A percentile compares a stretch with the other conserved stretches of the same genome.
Evolutionary conservation across 1,284 basidiomycete species (phyloP).

Genomic region (Cerrena zonata): DNA sequence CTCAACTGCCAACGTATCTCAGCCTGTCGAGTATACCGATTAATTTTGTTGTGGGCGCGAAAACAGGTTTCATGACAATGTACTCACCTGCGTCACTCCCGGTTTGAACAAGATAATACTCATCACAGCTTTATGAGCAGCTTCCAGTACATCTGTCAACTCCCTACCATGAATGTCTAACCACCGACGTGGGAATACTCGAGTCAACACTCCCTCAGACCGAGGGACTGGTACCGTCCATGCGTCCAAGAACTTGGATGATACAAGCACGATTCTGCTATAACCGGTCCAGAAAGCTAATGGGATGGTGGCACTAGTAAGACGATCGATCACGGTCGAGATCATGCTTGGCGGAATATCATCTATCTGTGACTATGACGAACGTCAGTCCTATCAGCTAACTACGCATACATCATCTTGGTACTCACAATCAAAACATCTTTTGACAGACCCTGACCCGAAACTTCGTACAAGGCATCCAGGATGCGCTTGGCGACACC

Average conservation of each 20-base stretch:
- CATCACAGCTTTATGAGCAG: constrained; percentile 61
- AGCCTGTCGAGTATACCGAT: constrained; percentile 34
- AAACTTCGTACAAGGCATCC: constrained; percentile 33
- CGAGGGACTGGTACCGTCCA: constrained; percentile 60
- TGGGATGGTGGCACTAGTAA: constrained; percentile 45
- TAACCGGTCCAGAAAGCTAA: constrained; percentile 69
- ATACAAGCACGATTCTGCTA: constrained; percentile 42
- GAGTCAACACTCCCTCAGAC: constrained; percentile 18
- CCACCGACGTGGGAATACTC: constrained; percentile 70
- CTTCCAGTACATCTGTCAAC: constrained; percentile 62
- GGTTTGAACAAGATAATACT: constrained; percentile 64
- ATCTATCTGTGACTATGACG: no score
- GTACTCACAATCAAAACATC: not conserved
- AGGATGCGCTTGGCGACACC: constrained; percentile 36
- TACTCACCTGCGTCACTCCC: constrained; percentile 62
- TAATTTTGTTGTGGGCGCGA: constrained; percentile 5
- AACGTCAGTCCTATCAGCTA: no score
- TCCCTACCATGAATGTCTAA: constrained; percentile 62
- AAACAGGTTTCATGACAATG: not conserved
- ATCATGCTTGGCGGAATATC: not conserved
- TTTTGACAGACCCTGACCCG: not conserved
- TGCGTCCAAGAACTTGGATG: constrained; percentile 38
- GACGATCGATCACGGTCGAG: constrained; percentile 30
- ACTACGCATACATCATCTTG: no score
- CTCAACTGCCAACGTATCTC: constrained; percentile 64